Conservation (phyloP, 441 rosid genomes). For the Populus tomentosa region DNA sequence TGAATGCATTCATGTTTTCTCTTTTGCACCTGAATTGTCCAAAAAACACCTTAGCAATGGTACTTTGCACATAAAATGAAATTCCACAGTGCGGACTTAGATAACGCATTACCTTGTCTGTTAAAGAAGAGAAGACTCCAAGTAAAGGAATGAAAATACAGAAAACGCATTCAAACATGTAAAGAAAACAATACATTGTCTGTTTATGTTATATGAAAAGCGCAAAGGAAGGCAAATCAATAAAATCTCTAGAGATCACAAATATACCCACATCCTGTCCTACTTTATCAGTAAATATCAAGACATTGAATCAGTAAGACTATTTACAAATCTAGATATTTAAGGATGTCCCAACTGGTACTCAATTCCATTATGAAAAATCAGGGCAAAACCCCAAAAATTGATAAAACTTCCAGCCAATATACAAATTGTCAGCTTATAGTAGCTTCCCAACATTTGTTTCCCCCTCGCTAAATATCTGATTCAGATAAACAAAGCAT, state of each 20-base stretch:
- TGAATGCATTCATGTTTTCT: conserved; percentile 53
- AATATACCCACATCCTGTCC: neutral
- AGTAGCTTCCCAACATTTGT: neutral
- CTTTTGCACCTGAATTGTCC: neutral
- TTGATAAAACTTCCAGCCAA: neutral
- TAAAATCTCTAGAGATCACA: neutral
- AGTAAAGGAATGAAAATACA: neutral
- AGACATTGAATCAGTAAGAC: neutral
- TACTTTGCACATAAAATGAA: neutral
- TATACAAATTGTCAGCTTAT: neutral
- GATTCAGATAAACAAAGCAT: neutral
- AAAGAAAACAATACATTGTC: neutral
- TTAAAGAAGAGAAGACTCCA: neutral
- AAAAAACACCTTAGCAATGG: neutral
- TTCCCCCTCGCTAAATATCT: neutral
- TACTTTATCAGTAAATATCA: neutral
- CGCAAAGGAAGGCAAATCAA: neutral
- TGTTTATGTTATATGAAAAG: neutral
- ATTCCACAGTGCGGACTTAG: neutral
- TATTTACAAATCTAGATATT: neutral
- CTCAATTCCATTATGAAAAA: too few species aligned
- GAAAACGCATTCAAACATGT: neutral
- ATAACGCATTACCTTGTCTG: too few species aligned
- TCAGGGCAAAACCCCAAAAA: neutral
- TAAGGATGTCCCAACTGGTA: neutral